Percentiles rank a stretch among this genome's conserved stretches.
Conservation (phyloP, 2,329 filamentous ascomycete genomes). For the Pseudogymnoascus sp. region DNA sequence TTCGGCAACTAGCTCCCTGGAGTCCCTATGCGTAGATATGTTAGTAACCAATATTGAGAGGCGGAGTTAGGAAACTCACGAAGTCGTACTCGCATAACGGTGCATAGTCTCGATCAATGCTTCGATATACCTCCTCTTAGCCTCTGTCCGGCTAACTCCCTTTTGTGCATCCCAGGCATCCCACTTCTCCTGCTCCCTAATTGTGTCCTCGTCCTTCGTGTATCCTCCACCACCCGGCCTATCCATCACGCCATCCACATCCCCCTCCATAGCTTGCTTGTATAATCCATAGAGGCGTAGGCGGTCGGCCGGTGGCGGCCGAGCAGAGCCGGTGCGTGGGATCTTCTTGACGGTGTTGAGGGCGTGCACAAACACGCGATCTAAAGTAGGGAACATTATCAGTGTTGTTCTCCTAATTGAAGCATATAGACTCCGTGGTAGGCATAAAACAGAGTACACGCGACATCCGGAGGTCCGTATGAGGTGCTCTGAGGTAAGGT, state of each 20-base stretch:
- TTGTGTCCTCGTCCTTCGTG: slow-evolving; percentile 44
- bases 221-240: slow-evolving; percentile 53
- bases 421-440: too few relatives aligned
- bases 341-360: slow-evolving; percentile 99
- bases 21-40: slow-evolving; percentile 49
- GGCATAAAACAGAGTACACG: neutral
- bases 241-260: slow-evolving; percentile 90
- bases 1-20: slow-evolving; percentile 79
- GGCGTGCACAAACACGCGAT: slow-evolving; percentile 97
- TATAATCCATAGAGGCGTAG: slow-evolving; percentile 95
- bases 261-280: slow-evolving; percentile 98
- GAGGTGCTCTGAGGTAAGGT: slow-evolving; percentile 1
- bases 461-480: slow-evolving; percentile 1
- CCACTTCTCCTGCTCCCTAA: slow-evolving; percentile 62
- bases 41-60: neutral
- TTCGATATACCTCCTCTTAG: slow-evolving; percentile 88
- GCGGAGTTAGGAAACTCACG: slow-evolving; percentile 39
- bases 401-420: neutral
- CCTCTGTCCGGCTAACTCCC: slow-evolving; percentile 77
- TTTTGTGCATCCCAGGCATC: slow-evolving; percentile 92
- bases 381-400: slow-evolving; percentile 38
- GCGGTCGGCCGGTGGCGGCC: slow-evolving; percentile 77
- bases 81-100: slow-evolving; percentile 76
- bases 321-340: slow-evolving; percentile 80
- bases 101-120: slow-evolving; percentile 96